Evolutionary conservation across 2,329 filamentous ascomycete genomes (phyloP).

Genomic region (Exophiala bonariae): DNA sequence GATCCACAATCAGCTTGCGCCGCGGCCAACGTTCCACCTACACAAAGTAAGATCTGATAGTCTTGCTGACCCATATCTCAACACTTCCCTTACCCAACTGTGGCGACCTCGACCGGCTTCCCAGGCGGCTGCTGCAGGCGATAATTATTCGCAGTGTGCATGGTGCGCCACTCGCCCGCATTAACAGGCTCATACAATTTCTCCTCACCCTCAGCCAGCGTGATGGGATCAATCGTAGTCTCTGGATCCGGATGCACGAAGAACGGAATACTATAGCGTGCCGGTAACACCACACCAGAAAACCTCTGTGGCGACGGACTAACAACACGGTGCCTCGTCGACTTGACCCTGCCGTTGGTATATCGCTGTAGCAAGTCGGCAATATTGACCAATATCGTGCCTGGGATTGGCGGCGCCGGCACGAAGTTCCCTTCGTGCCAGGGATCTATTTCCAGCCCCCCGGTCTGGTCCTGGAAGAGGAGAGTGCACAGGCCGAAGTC

Average conservation of each 20-base stretch:
- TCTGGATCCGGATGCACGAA: conserved; percentile 32
- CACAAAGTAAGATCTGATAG: no score
- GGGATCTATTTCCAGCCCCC: conserved; percentile 46
- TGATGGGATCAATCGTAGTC: conserved; percentile 19
- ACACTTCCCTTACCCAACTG: no score
- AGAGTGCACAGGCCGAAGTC: conserved; percentile 51
- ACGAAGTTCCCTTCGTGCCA: conserved; percentile 18
- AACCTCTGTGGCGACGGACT: conserved; percentile 21
- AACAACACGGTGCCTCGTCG: conserved; percentile 52
- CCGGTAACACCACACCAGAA: conserved; percentile 16
- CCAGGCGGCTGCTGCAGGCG: conserved; percentile 7
- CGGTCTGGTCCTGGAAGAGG: conserved; percentile 48
- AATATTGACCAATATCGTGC: conserved; percentile 54
- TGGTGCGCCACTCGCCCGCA: conserved; percentile 20
- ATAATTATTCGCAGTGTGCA: conserved; percentile 17
- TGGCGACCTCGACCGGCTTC: not conserved
- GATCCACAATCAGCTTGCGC: no score
- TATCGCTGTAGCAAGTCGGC: conserved; percentile 54
- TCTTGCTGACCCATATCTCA: no score
- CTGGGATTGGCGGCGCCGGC: conserved; percentile 37
- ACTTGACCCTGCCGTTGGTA: conserved; percentile 54
- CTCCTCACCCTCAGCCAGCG: conserved; percentile 12
- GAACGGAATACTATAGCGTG: conserved; percentile 34
- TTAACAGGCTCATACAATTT: conserved; percentile 20
- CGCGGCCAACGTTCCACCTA: no score